Conservation (phyloP, 192 early-diverging fungal species). For the Endogone sp. region DNA sequence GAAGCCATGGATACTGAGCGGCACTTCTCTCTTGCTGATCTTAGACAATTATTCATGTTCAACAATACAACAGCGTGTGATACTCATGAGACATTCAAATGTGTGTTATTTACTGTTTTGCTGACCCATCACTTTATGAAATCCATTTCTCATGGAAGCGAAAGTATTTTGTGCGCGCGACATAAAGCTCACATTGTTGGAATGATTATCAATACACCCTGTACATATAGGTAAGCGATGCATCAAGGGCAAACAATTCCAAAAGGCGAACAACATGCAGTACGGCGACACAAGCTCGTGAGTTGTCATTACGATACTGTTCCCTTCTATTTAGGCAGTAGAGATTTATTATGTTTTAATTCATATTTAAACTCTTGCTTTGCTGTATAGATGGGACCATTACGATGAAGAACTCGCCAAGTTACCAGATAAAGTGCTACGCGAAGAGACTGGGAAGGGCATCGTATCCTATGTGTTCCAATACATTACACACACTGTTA, state of each 20-base stretch:
- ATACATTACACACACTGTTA: conserved; percentile 71
- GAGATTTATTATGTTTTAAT: not conserved
- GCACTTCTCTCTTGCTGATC: conserved; percentile 87
- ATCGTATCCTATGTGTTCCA: conserved; percentile 79
- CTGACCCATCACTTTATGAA: not conserved
- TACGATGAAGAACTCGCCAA: conserved; percentile 54
- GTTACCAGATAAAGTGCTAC: conserved; percentile 57
- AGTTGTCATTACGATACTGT: conserved; percentile 18
- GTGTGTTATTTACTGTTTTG: conserved; percentile 37
- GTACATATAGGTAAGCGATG: conserved; percentile 67
- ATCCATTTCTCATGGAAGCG: no score
- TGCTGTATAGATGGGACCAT: conserved; percentile 65
- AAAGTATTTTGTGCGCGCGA: no score
- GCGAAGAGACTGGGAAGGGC: conserved; percentile 50
- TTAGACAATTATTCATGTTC: conserved; percentile 86
- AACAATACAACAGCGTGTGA: conserved; percentile 72
- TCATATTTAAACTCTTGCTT: conserved; percentile 1
- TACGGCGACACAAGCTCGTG: conserved; percentile 73
- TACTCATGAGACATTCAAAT: conserved; percentile 98
- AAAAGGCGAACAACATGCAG: conserved; percentile 56
- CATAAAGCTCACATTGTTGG: no score
- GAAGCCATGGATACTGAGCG: conserved; percentile 89
- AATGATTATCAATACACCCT: not conserved
- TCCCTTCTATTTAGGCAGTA: no score
- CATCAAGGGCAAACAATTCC: conserved; percentile 75